These are phyloP conservation scores for Collybia sordida DNA, from an alignment of 768 basidiomycete species.

Conservation along the genomic window DNA sequence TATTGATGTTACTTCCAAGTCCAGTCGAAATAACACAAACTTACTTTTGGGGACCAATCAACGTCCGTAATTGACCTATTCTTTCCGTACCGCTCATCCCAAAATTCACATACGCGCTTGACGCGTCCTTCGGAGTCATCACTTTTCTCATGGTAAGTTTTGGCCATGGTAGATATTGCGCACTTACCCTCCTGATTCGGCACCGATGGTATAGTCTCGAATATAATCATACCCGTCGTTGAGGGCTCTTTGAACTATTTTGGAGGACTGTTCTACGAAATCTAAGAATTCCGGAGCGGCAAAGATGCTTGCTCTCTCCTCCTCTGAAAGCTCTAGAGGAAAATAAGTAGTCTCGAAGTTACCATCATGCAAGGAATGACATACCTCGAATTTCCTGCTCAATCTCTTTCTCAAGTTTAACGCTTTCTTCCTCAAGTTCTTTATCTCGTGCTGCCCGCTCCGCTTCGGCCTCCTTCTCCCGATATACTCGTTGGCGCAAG, in stretches of 20 bases:
- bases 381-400: conserved; percentile 83
- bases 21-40: conserved; percentile 3
- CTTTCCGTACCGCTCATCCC: conserved; percentile 86
- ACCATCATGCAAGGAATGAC: not conserved
- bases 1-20: conserved; percentile 1
- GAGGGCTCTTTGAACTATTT: conserved; percentile 91
- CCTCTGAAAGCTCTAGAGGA: conserved; percentile 75
- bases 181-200: conserved; percentile 80
- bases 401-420: conserved; percentile 82
- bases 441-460: conserved; percentile 70
- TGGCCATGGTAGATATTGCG: not conserved
- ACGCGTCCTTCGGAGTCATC: conserved; percentile 92
- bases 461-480: conserved; percentile 69
- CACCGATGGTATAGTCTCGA: conserved; percentile 90
- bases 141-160: conserved; percentile 33
- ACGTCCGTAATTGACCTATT: conserved; percentile 95
- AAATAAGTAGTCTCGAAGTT: too few relatives aligned
- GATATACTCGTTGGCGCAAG: conserved; percentile 65
- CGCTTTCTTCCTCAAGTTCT: conserved; percentile 80
- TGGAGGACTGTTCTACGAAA: conserved; percentile 93
- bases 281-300: conserved; percentile 89
- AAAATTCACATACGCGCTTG: conserved; percentile 93
- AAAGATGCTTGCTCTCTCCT: conserved; percentile 79
- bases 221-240: conserved; percentile 97
- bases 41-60: conserved; percentile 97